A percentile compares a stretch with the other conserved stretches of the same genome.
Evolutionary conservation across 441 rosid genomes (phyloP).

Genomic region (Gossypium trilobum): DNA sequence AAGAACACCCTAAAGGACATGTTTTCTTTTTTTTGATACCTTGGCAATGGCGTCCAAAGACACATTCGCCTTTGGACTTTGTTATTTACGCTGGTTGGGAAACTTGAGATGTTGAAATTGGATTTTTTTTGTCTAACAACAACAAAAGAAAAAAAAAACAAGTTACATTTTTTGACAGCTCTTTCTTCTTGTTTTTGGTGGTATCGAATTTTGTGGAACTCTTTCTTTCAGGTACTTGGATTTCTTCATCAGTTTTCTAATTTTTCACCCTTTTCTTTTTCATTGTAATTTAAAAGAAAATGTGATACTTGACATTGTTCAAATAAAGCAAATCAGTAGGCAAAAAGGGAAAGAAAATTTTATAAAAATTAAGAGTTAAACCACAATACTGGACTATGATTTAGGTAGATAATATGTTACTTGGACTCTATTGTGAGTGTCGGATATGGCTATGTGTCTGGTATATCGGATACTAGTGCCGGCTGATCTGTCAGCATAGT

Average conservation of each 20-base stretch:
- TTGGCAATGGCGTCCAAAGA: conserved; percentile 25
- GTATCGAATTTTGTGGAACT: conserved; percentile 11
- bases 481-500: background rate
- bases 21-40: conserved; percentile 18
- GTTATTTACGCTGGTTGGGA: conserved; percentile 26
- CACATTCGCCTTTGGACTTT: conserved; percentile 24
- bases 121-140: conserved; percentile 12
- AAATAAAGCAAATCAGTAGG: too few relatives aligned
- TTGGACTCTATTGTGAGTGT: too few relatives aligned
- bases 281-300: background rate
- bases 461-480: background rate
- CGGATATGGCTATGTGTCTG: background rate
- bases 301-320: too few relatives aligned
- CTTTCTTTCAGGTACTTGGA: conserved; percentile 21
- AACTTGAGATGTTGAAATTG: conserved; percentile 25
- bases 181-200: conserved; percentile 18
- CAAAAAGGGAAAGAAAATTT: too few relatives aligned
- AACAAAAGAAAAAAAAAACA: background rate
- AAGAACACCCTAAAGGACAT: background rate
- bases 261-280: background rate
- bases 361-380: too few relatives aligned
- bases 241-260: background rate
- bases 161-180: conserved; percentile 17
- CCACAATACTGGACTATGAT: background rate
- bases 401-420: background rate